phyloP scores from a whole-genome alignment of 2,329 filamentous ascomycete genomes.

The Aspergillus brasiliensis region DNA sequence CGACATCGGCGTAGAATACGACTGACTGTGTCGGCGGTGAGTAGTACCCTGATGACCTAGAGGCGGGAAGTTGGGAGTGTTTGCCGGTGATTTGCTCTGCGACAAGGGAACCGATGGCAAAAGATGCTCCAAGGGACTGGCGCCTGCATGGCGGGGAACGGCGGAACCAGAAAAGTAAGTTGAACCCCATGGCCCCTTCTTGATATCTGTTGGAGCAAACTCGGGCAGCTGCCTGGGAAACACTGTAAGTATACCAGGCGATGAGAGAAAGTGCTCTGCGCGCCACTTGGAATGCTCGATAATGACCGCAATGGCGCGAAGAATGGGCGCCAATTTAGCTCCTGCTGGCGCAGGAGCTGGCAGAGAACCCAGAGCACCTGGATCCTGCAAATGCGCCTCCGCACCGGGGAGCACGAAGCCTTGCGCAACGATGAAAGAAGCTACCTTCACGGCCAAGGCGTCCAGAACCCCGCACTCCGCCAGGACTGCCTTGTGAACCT shows the following conservation, averaged over 20 bases:
- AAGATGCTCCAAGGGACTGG: slow-evolving; percentile 66
- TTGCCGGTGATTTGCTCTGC: slow-evolving; percentile 33
- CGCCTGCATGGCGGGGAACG: slow-evolving; percentile 47
- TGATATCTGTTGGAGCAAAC: slow-evolving; percentile 53
- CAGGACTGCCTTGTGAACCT: slow-evolving; percentile 70
- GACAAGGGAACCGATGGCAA: slow-evolving; percentile 55
- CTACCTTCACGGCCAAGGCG: slow-evolving; percentile 72
- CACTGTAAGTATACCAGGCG: slow-evolving; percentile 68
- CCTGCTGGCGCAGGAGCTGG: slow-evolving; percentile 63
- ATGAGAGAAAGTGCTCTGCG: slow-evolving; percentile 69
- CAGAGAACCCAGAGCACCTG: slow-evolving; percentile 60
- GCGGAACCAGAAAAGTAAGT: slow-evolving; percentile 57
- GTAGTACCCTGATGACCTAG: slow-evolving; percentile 47
- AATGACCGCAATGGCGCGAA: slow-evolving; percentile 77
- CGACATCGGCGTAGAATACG: slow-evolving; percentile 38
- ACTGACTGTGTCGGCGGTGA: slow-evolving; percentile 39
- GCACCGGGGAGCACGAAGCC: slow-evolving; percentile 70
- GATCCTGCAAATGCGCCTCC: slow-evolving; percentile 56
- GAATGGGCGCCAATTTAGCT: slow-evolving; percentile 66
- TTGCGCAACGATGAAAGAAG: slow-evolving; percentile 67
- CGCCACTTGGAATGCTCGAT: slow-evolving; percentile 78
- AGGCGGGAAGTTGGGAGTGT: slow-evolving; percentile 55
- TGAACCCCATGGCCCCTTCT: slow-evolving; percentile 54
- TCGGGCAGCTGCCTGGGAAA: slow-evolving; percentile 61
- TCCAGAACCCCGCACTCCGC: slow-evolving; percentile 75